Conservation (phyloP, 2,329 filamentous ascomycete species). For the Microcera coccophila region DNA sequence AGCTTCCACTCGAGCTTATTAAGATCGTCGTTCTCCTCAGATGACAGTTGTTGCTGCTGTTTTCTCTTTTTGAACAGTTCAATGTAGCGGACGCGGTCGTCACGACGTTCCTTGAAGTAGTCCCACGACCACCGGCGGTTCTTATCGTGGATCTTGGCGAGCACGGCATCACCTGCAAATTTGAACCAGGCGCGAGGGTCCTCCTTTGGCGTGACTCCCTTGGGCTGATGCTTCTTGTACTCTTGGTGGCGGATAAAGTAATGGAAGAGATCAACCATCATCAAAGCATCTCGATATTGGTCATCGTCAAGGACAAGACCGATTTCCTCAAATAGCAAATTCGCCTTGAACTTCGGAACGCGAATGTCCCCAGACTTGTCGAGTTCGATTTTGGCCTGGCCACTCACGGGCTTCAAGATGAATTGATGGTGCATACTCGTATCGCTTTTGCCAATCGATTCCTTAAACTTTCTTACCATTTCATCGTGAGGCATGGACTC, state of each 20-base stretch:
- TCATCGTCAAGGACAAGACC: constrained; percentile 96
- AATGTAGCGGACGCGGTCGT: constrained; percentile 86
- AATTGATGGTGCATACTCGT: constrained; percentile 69
- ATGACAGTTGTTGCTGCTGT: constrained; percentile 64
- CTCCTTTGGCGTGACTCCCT: constrained; percentile 74
- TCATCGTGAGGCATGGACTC: constrained; percentile 68
- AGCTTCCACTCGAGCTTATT: constrained; percentile 80
- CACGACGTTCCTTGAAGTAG: constrained; percentile 87
- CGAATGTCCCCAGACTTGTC: constrained; percentile 84
- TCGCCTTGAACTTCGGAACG: constrained; percentile 82
- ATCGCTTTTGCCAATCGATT: constrained; percentile 71
- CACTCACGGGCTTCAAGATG: constrained; percentile 92
- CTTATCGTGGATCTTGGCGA: constrained; percentile 90
- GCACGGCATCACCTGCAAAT: constrained; percentile 84
- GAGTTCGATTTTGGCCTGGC: constrained; percentile 88
- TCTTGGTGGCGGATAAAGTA: constrained; percentile 98
- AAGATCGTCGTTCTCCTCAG: constrained; percentile 68
- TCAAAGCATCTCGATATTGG: constrained; percentile 93
- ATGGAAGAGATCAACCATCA: constrained; percentile 98
- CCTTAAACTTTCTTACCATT: constrained; percentile 71
- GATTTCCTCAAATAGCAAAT: constrained; percentile 91
- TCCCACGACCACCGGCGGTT: constrained; percentile 95
- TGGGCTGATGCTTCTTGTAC: constrained; percentile 89
- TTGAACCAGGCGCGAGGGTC: constrained; percentile 88
- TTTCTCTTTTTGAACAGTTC: constrained; percentile 94